These are phyloP conservation scores for Linderniella brevidens DNA, from an alignment of 257 asterid genomes.

Conservation along the genomic window DNA sequence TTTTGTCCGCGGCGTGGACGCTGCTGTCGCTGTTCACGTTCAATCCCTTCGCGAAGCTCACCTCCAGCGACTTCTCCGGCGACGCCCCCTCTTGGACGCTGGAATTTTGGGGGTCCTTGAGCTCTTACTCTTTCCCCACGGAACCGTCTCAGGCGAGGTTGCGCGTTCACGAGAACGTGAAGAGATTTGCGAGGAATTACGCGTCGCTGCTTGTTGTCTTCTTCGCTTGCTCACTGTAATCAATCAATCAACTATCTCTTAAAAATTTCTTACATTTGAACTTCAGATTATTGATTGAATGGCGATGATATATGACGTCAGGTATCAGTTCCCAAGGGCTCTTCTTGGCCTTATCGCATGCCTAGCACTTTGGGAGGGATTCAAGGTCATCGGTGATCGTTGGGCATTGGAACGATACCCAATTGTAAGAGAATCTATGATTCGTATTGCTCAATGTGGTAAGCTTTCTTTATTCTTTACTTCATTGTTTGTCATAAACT, in stretches of 20 bases:
- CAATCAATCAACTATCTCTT: not conserved
- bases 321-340: conserved; percentile 80
- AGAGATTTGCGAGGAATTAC: conserved; percentile 79
- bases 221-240: conserved; percentile 74
- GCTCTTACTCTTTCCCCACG: conserved; percentile 74
- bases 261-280: not conserved
- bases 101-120: conserved; percentile 44
- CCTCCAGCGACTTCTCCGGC: conserved; percentile 49
- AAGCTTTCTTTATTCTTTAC: conserved; percentile 16
- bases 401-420: conserved; percentile 55
- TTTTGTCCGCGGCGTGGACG: conserved; percentile 36
- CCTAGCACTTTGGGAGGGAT: conserved; percentile 75
- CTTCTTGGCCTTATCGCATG: conserved; percentile 58
- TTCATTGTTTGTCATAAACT: not conserved
- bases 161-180: conserved; percentile 83
- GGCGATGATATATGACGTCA: conserved; percentile 14
- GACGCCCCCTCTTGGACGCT: conserved; percentile 70
- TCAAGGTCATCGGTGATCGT: conserved; percentile 35
- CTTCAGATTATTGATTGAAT: not conserved
- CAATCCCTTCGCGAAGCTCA: conserved; percentile 75
- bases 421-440: conserved; percentile 22
- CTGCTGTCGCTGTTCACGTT: conserved; percentile 62
- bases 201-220: conserved; percentile 48
- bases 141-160: conserved; percentile 77
- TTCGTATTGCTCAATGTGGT: conserved; percentile 68